phyloP scores from a whole-genome alignment of 805 yeast species.

The Cyberlindnera americana region DNA sequence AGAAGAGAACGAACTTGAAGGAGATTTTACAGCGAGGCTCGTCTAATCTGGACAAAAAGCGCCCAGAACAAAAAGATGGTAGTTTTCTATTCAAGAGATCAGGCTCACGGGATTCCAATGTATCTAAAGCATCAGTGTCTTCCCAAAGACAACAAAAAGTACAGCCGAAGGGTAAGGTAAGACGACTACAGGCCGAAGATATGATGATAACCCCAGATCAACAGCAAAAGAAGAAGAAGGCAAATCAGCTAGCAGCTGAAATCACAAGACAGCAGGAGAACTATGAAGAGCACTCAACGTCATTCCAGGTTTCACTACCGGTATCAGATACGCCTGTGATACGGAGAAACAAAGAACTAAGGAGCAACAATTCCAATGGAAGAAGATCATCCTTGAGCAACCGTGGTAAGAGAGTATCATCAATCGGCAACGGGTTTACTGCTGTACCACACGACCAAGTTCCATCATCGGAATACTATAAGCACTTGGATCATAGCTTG shows the following conservation, averaged over 20 bases:
- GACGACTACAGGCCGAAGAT: slow-evolving; percentile 18
- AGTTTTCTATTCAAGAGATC: slow-evolving; percentile 24
- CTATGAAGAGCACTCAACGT: slow-evolving; percentile 25
- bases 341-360: slow-evolving; percentile 32
- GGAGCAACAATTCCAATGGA: slow-evolving; percentile 21
- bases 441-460: slow-evolving; percentile 67
- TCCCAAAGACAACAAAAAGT: slow-evolving; percentile 1
- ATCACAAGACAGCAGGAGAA: slow-evolving; percentile 3
- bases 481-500: slow-evolving; percentile 54
- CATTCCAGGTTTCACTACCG: slow-evolving; percentile 30
- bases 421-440: slow-evolving; percentile 68
- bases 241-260: slow-evolving; percentile 1
- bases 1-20: slow-evolving; percentile 22
- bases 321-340: slow-evolving; percentile 37
- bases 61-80: slow-evolving; percentile 20
- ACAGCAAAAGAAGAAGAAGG: slow-evolving; percentile 11
- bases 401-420: slow-evolving; percentile 70
- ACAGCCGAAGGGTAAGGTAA: slow-evolving; percentile 9
- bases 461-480: slow-evolving; percentile 50
- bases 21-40: slow-evolving; percentile 23
- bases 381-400: slow-evolving; percentile 51
- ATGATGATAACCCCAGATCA: slow-evolving; percentile 23
- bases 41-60: slow-evolving; percentile 12
- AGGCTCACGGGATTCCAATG: slow-evolving; percentile 1
- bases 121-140: background rate